Conservation (phyloP, 2,329 filamentous ascomycete genomes). For the Fusarium begoniae region DNA sequence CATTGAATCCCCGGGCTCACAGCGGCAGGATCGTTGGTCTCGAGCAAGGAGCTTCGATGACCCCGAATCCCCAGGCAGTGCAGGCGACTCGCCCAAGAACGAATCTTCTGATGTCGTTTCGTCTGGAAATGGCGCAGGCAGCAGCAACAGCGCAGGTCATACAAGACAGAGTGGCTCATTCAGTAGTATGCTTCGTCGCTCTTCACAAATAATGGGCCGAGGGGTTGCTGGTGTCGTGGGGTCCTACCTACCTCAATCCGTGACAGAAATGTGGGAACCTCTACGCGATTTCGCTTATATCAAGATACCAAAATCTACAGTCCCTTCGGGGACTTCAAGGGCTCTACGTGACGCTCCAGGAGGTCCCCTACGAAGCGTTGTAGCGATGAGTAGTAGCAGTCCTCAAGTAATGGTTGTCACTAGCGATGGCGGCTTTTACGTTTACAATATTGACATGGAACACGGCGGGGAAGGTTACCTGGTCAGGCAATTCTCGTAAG, state of each 20-base stretch:
- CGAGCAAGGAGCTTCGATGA: slow-evolving; percentile 63
- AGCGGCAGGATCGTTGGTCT: slow-evolving; percentile 61
- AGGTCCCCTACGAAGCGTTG: slow-evolving; percentile 82
- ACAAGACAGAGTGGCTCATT: slow-evolving; percentile 77
- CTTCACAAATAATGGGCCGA: slow-evolving; percentile 91
- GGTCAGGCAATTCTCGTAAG: slow-evolving; percentile 93
- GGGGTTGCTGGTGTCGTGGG: slow-evolving; percentile 89
- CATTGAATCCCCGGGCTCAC: slow-evolving; percentile 53
- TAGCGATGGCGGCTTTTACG: slow-evolving; percentile 92
- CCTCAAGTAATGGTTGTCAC: slow-evolving; percentile 99
- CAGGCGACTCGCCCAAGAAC: slow-evolving; percentile 63
- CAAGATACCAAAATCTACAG: slow-evolving; percentile 76
- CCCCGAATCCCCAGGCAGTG: slow-evolving; percentile 53
- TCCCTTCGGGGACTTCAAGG: slow-evolving; percentile 26
- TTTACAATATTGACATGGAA: slow-evolving; percentile 95
- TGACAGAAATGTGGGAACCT: slow-evolving; percentile 98
- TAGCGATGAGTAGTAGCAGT: slow-evolving; percentile 93
- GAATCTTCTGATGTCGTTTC: slow-evolving; percentile 55
- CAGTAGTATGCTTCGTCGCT: slow-evolving; percentile 90
- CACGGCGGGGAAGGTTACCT: slow-evolving; percentile 92
- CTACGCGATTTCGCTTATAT: slow-evolving; percentile 95
- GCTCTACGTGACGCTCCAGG: slow-evolving; percentile 46
- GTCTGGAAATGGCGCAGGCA: slow-evolving; percentile 39
- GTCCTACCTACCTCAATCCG: slow-evolving; percentile 89
- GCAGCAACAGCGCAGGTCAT: slow-evolving; percentile 44